These are phyloP conservation scores for Boletus tylopilopsis DNA, from an alignment of 768 basidiomycete species.

Conservation along the genomic window DNA sequence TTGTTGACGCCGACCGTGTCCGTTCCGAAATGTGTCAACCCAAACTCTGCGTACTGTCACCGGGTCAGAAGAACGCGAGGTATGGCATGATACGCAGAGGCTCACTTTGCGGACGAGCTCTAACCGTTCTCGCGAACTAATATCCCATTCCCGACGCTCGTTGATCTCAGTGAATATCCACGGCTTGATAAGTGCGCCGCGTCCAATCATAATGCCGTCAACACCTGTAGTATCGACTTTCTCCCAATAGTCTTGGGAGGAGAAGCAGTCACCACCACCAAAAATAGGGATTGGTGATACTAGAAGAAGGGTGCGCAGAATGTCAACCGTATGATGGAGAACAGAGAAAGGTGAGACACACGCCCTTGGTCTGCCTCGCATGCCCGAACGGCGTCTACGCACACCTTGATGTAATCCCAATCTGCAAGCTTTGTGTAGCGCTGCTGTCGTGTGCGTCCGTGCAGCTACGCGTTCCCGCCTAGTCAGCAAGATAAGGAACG, in stretches of 20 bases:
- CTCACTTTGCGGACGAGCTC: slow-evolving; percentile 73
- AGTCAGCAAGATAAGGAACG: slow-evolving; percentile 1
- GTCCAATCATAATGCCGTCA: slow-evolving; percentile 92
- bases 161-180: slow-evolving; percentile 97
- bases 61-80: background rate
- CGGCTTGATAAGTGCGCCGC: slow-evolving; percentile 94
- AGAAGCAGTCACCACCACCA: slow-evolving; percentile 95
- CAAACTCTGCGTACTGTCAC: slow-evolving; percentile 80
- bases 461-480: slow-evolving; percentile 53
- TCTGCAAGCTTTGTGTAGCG: slow-evolving; percentile 91
- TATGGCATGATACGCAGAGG: background rate
- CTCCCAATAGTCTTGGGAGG: slow-evolving; percentile 76
- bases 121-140: slow-evolving; percentile 77
- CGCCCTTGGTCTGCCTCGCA: slow-evolving; percentile 68
- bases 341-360: slow-evolving; percentile 32
- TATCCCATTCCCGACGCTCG: slow-evolving; percentile 92
- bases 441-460: slow-evolving; percentile 93
- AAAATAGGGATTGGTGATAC: slow-evolving; percentile 91
- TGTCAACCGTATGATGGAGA: background rate
- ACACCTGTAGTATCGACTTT: slow-evolving; percentile 77
- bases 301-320: slow-evolving; percentile 23
- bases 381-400: slow-evolving; percentile 75
- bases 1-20: slow-evolving; percentile 89
- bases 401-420: slow-evolving; percentile 90
- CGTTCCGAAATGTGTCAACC: slow-evolving; percentile 80